Evolutionary conservation across 805 yeast species (phyloP), one percentile per base, ranked within the genome.

Genomic region (Candida manassasensis): DNA sequence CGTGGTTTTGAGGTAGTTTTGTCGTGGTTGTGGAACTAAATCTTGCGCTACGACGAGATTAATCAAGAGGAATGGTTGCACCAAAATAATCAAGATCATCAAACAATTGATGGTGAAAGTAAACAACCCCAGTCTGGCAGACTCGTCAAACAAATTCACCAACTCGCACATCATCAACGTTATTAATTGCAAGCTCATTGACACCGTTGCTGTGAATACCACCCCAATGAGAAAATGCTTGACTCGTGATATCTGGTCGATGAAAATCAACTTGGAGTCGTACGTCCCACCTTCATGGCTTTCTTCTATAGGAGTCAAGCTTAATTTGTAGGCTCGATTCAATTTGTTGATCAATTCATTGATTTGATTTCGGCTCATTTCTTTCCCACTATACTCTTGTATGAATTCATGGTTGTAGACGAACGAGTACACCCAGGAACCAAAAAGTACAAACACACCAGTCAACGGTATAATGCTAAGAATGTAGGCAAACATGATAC

Each of bases 31-130:
- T 9, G 63, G 63, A 7, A 45, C 22, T 13, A 60, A 21, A 12
- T 50, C 55, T 35, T 59, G 59, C 40, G 48, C 53, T 11, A 63
- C 37, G 21, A 55, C 47, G 27, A 64, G 48, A 35, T 53, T 54
- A 11, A 66, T 45, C 4, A 63, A 52, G 17, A 63, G 39, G 19
- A 63, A 57, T n/a, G 81, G 81, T 31, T 63, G 60, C n/a, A 69
- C 39, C 14, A 68, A 53, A 2, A 69, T 55, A 14, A 72, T 53
- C 4, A 68, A 48, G 7, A 69, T 34, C 19, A 69, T 63, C 29
- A 73, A 48, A 6, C 52, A 32, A 26, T 64, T 56, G 18, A 74
- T 53, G 19, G 69, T 61, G 16, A 64, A 11, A 27, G 58, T 57
- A 59, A 75, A 69, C 27, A 66, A 53, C 10, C 49, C 18, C 32